phyloP scores from a whole-genome alignment of 805 yeast genomes.

The Hanseniaspora guilliermondii region DNA sequence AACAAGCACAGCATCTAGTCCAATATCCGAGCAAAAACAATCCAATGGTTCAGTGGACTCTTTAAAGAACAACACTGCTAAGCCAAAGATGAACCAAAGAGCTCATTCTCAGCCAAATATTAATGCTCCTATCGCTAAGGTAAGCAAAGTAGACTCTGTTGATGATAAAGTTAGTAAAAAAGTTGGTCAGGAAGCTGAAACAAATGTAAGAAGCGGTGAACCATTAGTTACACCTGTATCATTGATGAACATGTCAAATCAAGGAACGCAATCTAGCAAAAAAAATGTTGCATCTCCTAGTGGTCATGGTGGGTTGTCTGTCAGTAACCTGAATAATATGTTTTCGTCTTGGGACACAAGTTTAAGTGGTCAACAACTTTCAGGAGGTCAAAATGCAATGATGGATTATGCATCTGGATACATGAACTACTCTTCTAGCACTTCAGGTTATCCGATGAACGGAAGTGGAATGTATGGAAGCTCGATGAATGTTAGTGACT shows the following conservation, averaged over 20 bases:
- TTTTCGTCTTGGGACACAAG: constrained; percentile 11
- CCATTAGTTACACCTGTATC: background rate
- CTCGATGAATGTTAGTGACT: background rate
- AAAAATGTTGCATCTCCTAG: background rate
- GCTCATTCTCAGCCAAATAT: constrained; percentile 9
- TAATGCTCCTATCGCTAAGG: background rate
- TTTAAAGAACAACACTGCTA: background rate
- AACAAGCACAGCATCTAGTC: background rate
- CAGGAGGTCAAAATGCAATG: background rate
- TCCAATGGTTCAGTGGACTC: background rate
- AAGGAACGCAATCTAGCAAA: background rate
- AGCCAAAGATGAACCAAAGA: constrained; percentile 12
- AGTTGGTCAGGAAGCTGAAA: background rate
- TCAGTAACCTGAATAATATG: constrained; percentile 1
- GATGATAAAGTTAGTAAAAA: background rate
- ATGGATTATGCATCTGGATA: constrained; percentile 1
- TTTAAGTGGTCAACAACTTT: background rate
- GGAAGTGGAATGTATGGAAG: background rate
- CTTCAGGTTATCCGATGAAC: background rate
- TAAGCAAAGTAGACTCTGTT: background rate
- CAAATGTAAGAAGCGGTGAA: background rate
- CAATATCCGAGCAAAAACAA: background rate
- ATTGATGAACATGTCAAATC: background rate
- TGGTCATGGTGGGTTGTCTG: background rate
- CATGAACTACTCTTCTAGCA: background rate